Evolutionary conservation across 164 flowering plant genomes (phyloP).

Genomic region (Kingdonia uniflora): DNA sequence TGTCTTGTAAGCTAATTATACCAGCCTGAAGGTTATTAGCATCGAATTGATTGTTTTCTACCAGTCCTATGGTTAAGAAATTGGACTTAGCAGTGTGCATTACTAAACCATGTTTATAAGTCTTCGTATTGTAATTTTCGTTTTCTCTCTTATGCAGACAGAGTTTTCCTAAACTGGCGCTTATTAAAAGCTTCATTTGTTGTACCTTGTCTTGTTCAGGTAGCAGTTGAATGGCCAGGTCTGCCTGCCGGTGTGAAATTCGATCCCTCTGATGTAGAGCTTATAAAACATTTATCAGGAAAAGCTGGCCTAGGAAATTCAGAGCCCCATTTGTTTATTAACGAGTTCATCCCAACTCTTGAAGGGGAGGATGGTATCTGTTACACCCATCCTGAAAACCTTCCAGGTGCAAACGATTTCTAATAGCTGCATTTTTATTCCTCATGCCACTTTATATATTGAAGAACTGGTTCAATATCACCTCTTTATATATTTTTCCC

Average conservation of each 20-base stretch:
- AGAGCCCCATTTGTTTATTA: conserved; percentile 59
- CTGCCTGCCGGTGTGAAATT: conserved; percentile 88
- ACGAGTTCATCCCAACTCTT: conserved; percentile 85
- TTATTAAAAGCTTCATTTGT: neutral
- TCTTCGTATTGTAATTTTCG: too few species aligned
- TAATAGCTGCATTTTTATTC: too few species aligned
- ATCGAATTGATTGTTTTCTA: too few species aligned
- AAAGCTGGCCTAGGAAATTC: conserved; percentile 44
- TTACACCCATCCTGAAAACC: conserved; percentile 83
- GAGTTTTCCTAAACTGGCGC: too few species aligned
- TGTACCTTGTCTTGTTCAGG: conserved; percentile 31
- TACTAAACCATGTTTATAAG: too few species aligned
- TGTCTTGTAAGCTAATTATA: too few species aligned
- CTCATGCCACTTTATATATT: too few species aligned
- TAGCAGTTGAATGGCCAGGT: conserved; percentile 76
- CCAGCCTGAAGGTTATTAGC: too few species aligned
- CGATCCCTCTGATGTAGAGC: conserved; percentile 81
- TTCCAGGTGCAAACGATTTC: conserved; percentile 57
- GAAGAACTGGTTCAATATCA: too few species aligned
- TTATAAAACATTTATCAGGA: conserved; percentile 68
- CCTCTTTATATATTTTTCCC: too few species aligned
- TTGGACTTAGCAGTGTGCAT: too few species aligned
- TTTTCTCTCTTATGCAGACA: neutral
- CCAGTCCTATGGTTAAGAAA: too few species aligned
- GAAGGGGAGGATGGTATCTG: conserved; percentile 65